Evolutionary conservation across 176 grass and related monocot species (phyloP).

Genomic region (Triticum timopheevii): DNA sequence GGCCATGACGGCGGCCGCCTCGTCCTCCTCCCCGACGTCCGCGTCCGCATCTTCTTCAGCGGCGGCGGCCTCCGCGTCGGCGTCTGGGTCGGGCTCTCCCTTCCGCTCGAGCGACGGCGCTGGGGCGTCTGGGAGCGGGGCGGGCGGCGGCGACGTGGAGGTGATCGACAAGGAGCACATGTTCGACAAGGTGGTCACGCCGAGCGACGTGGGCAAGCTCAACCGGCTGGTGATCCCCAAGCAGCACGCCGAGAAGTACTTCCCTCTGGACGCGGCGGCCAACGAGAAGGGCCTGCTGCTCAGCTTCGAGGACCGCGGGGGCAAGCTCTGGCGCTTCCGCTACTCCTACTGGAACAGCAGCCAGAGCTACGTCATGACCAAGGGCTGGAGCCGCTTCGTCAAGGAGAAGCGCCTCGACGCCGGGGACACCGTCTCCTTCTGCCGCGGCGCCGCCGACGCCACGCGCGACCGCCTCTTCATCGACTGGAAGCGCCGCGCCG

Average conservation of each 20-base stretch:
- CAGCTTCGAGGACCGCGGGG: conserved; percentile 64
- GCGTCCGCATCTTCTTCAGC: conserved; percentile 22
- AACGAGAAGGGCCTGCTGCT: conserved; percentile 76
- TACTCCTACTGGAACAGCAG: conserved; percentile 99
- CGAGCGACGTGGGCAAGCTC: conserved; percentile 95
- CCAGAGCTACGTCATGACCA: conserved; percentile 99
- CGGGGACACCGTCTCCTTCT: conserved; percentile 90
- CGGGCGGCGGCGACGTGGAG: neutral
- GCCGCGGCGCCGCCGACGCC: conserved; percentile 54
- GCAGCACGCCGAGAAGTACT: conserved; percentile 94
- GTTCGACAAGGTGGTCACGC: conserved; percentile 98
- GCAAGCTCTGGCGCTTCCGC: conserved; percentile 95
- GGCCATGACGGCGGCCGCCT: neutral
- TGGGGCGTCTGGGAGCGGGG: conserved; percentile 43
- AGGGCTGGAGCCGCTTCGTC: conserved; percentile 97
- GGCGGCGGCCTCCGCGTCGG: neutral
- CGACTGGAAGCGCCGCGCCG: conserved; percentile 81
- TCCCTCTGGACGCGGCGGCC: conserved; percentile 69
- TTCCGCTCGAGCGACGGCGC: conserved; percentile 37
- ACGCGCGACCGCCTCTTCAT: conserved; percentile 76
- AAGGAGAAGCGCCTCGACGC: conserved; percentile 95
- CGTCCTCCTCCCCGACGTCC: conserved; percentile 11
- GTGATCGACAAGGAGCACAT: conserved; percentile 89
- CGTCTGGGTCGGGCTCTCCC: conserved; percentile 22
- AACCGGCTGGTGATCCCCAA: conserved; percentile 97